Percentiles rank a stretch among this genome's conserved stretches.
Evolutionary conservation across 352 stramenopile genomes (phyloP).

Genomic region (Pythium aristosporum): DNA sequence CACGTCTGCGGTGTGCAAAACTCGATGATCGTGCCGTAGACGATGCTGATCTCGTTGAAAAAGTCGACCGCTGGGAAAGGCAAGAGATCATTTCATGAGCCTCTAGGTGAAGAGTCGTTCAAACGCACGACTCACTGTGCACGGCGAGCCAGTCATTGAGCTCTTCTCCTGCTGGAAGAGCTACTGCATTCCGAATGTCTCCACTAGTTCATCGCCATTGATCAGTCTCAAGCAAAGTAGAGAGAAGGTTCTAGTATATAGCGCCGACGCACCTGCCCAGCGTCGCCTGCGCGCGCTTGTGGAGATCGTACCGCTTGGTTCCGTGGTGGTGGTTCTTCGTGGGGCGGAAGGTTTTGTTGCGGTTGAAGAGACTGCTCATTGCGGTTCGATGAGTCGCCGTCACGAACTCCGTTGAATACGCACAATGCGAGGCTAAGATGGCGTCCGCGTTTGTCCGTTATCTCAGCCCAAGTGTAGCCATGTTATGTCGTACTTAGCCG

Average conservation of each 20-base stretch:
- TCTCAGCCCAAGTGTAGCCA: conserved; percentile 5
- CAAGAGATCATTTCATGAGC: not conserved
- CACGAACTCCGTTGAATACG: not conserved
- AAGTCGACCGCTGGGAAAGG: conserved; percentile 85
- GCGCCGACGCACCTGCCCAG: conserved; percentile 58
- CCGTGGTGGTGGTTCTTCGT: conserved; percentile 82
- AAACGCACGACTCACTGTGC: conserved; percentile 58
- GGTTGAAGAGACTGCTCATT: conserved; percentile 75
- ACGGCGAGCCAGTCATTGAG: conserved; percentile 92
- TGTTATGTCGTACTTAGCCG: conserved; percentile 8
- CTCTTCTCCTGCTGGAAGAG: conserved; percentile 77
- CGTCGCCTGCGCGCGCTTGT: conserved; percentile 81
- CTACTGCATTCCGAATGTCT: conserved; percentile 63
- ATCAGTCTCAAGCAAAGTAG: conserved; percentile 14
- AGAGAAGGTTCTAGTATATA: too few relatives aligned
- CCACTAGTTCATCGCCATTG: conserved; percentile 34
- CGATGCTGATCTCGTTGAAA: conserved; percentile 93
- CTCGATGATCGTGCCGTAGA: conserved; percentile 90
- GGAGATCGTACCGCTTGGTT: conserved; percentile 83
- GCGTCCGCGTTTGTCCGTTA: not conserved
- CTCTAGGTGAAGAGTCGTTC: too few relatives aligned
- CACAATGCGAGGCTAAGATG: conserved; percentile 2
- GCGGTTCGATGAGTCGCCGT: not conserved
- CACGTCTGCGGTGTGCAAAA: conserved; percentile 71
- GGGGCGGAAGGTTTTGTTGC: conserved; percentile 86